These are phyloP conservation scores for Phanerodontia chrysosporium DNA, from an alignment of 768 basidiomycete species.

Conservation along the genomic window DNA sequence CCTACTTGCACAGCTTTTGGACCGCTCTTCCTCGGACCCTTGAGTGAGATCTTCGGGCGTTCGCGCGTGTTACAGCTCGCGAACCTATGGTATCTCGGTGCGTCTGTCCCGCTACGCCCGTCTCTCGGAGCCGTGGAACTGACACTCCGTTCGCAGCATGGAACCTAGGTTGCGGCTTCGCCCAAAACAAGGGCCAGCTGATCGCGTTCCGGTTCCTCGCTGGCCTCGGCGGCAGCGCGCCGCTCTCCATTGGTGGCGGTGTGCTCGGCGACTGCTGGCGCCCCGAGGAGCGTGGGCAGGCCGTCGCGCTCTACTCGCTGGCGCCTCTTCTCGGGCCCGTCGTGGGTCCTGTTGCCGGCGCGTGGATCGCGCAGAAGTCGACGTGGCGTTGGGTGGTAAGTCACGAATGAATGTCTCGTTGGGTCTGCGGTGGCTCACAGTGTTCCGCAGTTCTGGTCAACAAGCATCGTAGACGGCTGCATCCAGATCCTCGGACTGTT, in stretches of 20 bases:
- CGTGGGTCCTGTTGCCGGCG: constrained; percentile 60
- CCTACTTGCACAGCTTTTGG: constrained; percentile 38
- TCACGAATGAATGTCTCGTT: no score
- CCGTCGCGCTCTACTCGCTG: constrained; percentile 60
- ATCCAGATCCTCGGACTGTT: constrained; percentile 56
- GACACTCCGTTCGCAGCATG: constrained; percentile 35
- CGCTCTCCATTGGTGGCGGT: constrained; percentile 61
- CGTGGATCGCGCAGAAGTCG: constrained; percentile 59
- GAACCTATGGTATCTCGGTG: constrained; percentile 67
- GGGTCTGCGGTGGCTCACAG: no score
- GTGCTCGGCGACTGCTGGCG: constrained; percentile 61
- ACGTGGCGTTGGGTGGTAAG: constrained; percentile 74
- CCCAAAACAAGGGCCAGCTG: constrained; percentile 51
- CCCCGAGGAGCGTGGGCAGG: constrained; percentile 60
- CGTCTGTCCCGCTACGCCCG: constrained; percentile 2
- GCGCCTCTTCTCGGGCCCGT: constrained; percentile 66
- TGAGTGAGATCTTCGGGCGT: constrained; percentile 71
- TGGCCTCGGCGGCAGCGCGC: constrained; percentile 71
- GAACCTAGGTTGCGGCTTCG: constrained; percentile 59
- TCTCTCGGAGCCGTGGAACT: not conserved
- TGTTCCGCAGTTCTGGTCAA: constrained; percentile 76
- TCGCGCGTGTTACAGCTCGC: constrained; percentile 54
- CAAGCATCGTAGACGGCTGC: constrained; percentile 49
- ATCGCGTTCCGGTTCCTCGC: constrained; percentile 67
- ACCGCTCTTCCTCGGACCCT: constrained; percentile 47